Evolutionary conservation across 2,329 filamentous ascomycete species (phyloP).

Genomic region (Colletotrichum sp.): DNA sequence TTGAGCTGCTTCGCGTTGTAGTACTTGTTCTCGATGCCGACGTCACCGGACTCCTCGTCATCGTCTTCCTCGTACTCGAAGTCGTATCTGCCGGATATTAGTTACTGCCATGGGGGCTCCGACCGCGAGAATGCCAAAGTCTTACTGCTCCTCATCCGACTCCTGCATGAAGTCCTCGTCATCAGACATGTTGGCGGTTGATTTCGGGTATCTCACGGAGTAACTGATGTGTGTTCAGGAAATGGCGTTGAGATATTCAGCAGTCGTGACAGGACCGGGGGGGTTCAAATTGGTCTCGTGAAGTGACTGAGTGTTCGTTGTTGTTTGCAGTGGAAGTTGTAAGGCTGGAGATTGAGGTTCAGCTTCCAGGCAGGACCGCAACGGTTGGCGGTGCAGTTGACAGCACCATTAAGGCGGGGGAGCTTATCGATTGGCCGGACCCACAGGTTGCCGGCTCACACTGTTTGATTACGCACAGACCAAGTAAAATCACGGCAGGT

Average conservation of each 20-base stretch:
- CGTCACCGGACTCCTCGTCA: conserved; percentile 84
- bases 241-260: background rate
- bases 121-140: background rate
- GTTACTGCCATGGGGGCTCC: background rate
- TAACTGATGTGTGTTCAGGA: background rate
- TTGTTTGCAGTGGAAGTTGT: background rate
- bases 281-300: background rate
- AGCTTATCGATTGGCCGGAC: conserved; percentile 22
- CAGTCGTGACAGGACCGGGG: background rate
- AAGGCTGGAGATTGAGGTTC: background rate
- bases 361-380: conserved; percentile 1
- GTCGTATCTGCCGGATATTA: conserved; percentile 68
- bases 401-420: conserved; percentile 8
- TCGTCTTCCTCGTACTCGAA: conserved; percentile 97
- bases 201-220: background rate
- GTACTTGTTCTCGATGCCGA: conserved; percentile 99
- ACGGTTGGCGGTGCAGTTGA: background rate
- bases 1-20: conserved; percentile 99
- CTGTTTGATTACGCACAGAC: background rate
- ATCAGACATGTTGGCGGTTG: conserved; percentile 49
- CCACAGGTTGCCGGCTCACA: background rate
- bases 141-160: conserved; percentile 51
- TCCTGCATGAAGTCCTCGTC: conserved; percentile 56
- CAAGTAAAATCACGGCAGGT: background rate
- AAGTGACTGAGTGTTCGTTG: background rate